Evolutionary conservation across 352 stramenopile species (phyloP).

Genomic region (Phytophthora cryptogea): DNA sequence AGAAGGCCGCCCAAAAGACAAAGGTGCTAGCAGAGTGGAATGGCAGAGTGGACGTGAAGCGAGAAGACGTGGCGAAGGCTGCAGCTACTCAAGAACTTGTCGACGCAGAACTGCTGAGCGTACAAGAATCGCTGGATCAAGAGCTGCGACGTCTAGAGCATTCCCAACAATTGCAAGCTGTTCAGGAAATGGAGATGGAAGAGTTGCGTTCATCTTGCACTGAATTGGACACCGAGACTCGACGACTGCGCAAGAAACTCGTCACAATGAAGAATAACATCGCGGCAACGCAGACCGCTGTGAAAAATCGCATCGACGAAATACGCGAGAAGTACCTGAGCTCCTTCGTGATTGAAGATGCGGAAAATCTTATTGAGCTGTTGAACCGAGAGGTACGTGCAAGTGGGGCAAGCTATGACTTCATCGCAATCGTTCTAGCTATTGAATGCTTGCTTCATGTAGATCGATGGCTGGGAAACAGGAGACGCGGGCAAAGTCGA

Average conservation of each 20-base stretch:
- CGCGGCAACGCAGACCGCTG: slow-evolving; percentile 25
- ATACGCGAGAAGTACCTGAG: slow-evolving; percentile 39
- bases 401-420: neutral
- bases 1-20: slow-evolving; percentile 26
- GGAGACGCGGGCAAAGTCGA: slow-evolving; percentile 16
- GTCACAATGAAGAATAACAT: slow-evolving; percentile 13
- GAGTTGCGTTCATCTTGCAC: slow-evolving; percentile 30
- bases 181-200: slow-evolving; percentile 23
- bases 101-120: slow-evolving; percentile 21
- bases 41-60: slow-evolving; percentile 16
- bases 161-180: slow-evolving; percentile 8
- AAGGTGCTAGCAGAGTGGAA: slow-evolving; percentile 30
- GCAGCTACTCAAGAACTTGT: slow-evolving; percentile 26
- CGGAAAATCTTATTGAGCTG: slow-evolving; percentile 28
- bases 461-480: slow-evolving; percentile 22
- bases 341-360: slow-evolving; percentile 33
- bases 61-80: slow-evolving; percentile 22
- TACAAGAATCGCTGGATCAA: slow-evolving; percentile 22
- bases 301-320: slow-evolving; percentile 41
- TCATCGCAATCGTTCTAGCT: neutral
- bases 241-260: slow-evolving; percentile 7
- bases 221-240: slow-evolving; percentile 24
- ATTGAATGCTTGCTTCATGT: neutral
- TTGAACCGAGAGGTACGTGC: slow-evolving; percentile 37
- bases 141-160: slow-evolving; percentile 12